These are phyloP conservation scores for Leishmania tarentolae DNA, from an alignment of 208 protist species.

Conservation along the genomic window DNA sequence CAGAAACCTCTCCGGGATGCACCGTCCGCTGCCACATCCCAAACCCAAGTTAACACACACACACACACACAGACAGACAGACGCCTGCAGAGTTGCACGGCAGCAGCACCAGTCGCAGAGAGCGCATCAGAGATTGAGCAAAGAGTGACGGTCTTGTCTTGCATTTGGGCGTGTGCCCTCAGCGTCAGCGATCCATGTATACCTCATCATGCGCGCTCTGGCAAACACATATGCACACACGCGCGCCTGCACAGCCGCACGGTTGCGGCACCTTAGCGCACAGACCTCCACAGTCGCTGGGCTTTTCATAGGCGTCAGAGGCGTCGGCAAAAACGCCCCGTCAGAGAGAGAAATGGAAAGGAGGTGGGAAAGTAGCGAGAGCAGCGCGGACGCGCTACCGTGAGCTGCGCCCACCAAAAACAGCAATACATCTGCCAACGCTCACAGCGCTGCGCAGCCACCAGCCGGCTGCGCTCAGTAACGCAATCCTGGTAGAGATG, in stretches of 20 bases:
- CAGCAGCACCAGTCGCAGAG: neutral
- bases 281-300: neutral
- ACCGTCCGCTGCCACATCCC: neutral
- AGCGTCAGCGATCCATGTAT: constrained; percentile 29
- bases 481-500: neutral
- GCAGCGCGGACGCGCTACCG: neutral
- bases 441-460: neutral
- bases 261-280: neutral
- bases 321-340: neutral
- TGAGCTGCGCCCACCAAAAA: neutral
- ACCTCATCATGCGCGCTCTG: constrained; percentile 5
- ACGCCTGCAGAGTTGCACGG: neutral
- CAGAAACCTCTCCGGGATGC: neutral
- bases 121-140: neutral
- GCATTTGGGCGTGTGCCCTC: constrained; percentile 15
- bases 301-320: neutral
- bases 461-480: too few species aligned
- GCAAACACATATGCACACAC: neutral
- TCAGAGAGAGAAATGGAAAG: neutral
- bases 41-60: neutral
- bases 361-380: neutral
- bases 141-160: constrained; percentile 19
- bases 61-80: neutral
- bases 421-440: neutral
- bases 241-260: neutral